Conservation (phyloP, 305 asterid genomes). For the Vinca major region DNA sequence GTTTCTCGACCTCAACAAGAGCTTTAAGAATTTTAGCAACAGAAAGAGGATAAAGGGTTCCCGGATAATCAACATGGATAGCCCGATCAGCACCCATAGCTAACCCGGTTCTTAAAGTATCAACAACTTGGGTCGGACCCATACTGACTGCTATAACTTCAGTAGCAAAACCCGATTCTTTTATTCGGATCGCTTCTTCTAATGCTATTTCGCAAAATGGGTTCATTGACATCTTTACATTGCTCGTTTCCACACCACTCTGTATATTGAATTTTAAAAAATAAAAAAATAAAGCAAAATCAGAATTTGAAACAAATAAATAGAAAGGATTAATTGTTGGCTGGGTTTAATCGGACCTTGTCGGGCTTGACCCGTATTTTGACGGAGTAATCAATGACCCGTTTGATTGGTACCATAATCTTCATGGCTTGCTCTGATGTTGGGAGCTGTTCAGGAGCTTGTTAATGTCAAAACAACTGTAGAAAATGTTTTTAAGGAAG, state of each 20-base stretch:
- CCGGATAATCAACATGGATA: slow-evolving; percentile 65
- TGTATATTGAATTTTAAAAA: slow-evolving; percentile 13
- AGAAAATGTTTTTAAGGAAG: background rate
- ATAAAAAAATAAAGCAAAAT: too few species aligned
- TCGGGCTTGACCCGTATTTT: slow-evolving; percentile 87
- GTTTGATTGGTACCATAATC: slow-evolving; percentile 79
- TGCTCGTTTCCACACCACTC: slow-evolving; percentile 81
- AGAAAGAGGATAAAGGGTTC: slow-evolving; percentile 57
- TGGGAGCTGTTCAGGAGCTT: background rate
- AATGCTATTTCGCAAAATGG: slow-evolving; percentile 91
- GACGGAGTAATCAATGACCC: slow-evolving; percentile 89
- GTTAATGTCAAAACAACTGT: background rate
- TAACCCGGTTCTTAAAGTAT: slow-evolving; percentile 84
- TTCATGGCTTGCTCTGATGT: slow-evolving; percentile 34
- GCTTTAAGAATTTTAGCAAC: slow-evolving; percentile 84
- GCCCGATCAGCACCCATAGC: slow-evolving; percentile 98
- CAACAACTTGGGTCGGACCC: slow-evolving; percentile 70
- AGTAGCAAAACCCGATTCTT: slow-evolving; percentile 76
- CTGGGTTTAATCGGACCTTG: slow-evolving; percentile 36
- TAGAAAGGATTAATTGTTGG: background rate
- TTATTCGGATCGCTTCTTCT: slow-evolving; percentile 80
- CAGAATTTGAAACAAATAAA: background rate
- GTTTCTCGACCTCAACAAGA: slow-evolving; percentile 74
- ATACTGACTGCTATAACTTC: slow-evolving; percentile 78
- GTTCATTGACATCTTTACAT: slow-evolving; percentile 98